Base-by-base conservation (phyloP, 176 grass and related monocot species). In the Aegilops sharonensis region DNA sequence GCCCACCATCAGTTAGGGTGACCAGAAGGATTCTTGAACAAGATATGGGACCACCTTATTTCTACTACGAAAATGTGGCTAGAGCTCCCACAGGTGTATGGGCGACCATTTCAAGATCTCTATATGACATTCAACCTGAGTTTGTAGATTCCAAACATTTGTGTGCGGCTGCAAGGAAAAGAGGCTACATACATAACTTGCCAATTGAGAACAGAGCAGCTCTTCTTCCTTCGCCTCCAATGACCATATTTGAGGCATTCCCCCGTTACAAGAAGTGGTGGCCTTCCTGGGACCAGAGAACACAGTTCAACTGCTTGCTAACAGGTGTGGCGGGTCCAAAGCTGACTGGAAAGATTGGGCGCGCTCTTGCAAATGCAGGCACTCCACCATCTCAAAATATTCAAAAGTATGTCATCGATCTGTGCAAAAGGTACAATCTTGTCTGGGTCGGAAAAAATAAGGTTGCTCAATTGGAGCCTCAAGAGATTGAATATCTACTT, bases 11-110 rank as follows among this genome's bases (percentile, higher is more conserved):
- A 15, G 12, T 48, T 52, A 52, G 48, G 5, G 12, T 77, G 9
- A 20, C 42, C 2, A 93, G 95, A 83, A 64, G 5, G 0, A 48
- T 95, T 15, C 90, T 84, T 18, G 57, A 83, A 17, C 25, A 81
- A n/a, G 91, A 84, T 64, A 39, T 37, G 11, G 95, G 95, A 1
- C 90, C 84, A 30, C 95, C 95, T 0, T 98, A 80, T 60, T 98
- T 98, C 71, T 98, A 91, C 11, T 95, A 94, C 54, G 93, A 95
- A 68, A 98, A 95, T 54, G 93, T 95, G 11, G 90, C 93, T 4
- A 69, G 91, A 29, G 81, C 95, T 52, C 95, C 88, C 42, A 93
- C 90, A 45, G 89, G 93, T n/a, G 72, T 90, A 8, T 98, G 95
- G 95, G 9, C 85, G 45, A 88, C 48, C 1, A 93, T 98, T 18